phyloP scores from a whole-genome alignment of 164 flowering plant genomes.

The Annona cherimola region DNA sequence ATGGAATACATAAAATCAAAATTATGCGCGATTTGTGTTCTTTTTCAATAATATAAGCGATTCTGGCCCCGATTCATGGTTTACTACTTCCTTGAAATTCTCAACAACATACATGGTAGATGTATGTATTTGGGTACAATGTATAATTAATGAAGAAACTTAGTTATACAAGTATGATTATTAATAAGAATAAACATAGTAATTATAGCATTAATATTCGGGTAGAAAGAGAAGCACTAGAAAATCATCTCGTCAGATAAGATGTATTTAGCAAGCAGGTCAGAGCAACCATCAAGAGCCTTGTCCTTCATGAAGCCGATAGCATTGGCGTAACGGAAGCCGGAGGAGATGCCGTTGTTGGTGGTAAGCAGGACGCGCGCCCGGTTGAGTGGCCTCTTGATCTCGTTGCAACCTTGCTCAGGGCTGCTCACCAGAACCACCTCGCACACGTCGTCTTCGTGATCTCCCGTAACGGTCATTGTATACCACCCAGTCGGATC shows the following conservation, averaged over 20 bases:
- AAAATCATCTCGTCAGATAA: neutral
- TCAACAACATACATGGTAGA: too few species aligned
- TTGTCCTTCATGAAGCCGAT: constrained; percentile 43
- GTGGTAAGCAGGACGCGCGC: constrained; percentile 40
- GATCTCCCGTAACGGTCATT: constrained; percentile 36
- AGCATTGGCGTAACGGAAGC: constrained; percentile 39
- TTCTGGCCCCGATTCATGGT: too few species aligned
- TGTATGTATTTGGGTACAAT: too few species aligned
- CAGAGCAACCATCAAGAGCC: constrained; percentile 29
- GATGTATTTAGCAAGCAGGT: constrained; percentile 17
- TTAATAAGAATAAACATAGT: too few species aligned
- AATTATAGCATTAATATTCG: too few species aligned
- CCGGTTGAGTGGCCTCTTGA: constrained; percentile 5
- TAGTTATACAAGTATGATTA: too few species aligned
- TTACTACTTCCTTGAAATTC: too few species aligned
- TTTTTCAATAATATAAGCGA: too few species aligned
- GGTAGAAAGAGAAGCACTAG: constrained; percentile 9
- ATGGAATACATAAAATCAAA: neutral
- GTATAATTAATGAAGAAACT: too few species aligned
- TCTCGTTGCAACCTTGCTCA: constrained; percentile 31
- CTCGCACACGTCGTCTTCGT: constrained; percentile 61
- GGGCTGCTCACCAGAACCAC: constrained; percentile 33
- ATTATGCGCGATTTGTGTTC: too few species aligned
- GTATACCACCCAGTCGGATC: constrained; percentile 31
- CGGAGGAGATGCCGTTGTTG: constrained; percentile 38